Base-by-base conservation (phyloP, 2,329 filamentous ascomycete genomes). In the Fusarium nodosum region DNA sequence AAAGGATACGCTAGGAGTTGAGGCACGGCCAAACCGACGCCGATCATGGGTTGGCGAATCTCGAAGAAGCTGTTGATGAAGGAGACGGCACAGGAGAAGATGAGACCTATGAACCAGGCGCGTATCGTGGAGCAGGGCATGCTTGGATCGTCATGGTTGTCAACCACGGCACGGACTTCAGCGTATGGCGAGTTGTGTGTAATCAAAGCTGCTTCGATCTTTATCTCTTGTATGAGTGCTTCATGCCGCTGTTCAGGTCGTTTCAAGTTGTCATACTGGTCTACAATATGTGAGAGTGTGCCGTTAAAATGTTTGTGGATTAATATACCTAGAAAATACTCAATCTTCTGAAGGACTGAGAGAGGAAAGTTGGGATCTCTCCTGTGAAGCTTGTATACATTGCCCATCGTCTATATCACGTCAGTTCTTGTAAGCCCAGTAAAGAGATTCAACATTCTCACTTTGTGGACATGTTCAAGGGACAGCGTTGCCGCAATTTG, bases 1-100 rank as follows among this genome's bases (percentile, higher is more conserved):
- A 87, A 52, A 2, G 86, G 86, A 56, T 85, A 89, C 7, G 85
- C 84, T 6, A 88, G 77, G 33, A 89, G 77, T 76, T 88, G 86
- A n/a, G 86, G 84, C 2, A 88, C 85, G 51, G 85, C 84, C 33
- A 84, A 78, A 53, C 82, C 80, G 68, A 89, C 83, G 7, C 76
- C 79, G 64, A 89, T 87, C 48, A 79, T 77, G 0, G 87, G 87
- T 66, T 85, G 82, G 15, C 87, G 85, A 59, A 88, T 84, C 51
- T 83, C 84, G 71, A 89, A 88, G 58, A 89, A 82, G 77, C 86
- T 84, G 72, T 89, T 88, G 75, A 85, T 78, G 58, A 84, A 85
- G 46, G 83, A 80, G 33, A 86, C 77, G 24, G 84, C 64, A 18
- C 81, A 77, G 7, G 83, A 81, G 63, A 87, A 87, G 44, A 82